Percentiles rank a stretch among this genome's conserved stretches.
Conservation (phyloP, 257 asterid species). For the Echium plantagineum region DNA sequence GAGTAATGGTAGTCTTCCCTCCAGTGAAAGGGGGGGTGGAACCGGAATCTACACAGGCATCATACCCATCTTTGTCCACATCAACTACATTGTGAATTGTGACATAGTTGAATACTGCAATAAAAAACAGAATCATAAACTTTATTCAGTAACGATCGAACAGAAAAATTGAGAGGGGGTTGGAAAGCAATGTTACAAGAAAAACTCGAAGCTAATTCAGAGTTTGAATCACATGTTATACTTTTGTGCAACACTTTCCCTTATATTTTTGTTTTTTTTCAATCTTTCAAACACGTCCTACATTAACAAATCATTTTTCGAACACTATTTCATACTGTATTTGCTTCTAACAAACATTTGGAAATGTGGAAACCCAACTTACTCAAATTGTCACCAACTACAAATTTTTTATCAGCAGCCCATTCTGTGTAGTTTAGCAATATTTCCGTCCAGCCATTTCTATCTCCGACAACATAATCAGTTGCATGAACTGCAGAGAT, state of each 20-base stretch:
- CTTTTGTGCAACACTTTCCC: no score
- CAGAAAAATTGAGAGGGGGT: no score
- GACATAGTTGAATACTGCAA: constrained; percentile 44
- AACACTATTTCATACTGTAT: no score
- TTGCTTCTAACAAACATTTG: not conserved
- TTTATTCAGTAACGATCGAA: no score
- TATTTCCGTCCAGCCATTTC: constrained; percentile 28
- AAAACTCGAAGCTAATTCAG: not conserved
- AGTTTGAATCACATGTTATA: no score
- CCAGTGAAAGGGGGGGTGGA: constrained; percentile 15
- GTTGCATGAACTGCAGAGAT: constrained; percentile 30
- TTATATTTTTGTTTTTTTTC: no score
- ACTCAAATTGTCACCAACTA: constrained; percentile 40
- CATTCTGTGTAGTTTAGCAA: constrained; percentile 24
- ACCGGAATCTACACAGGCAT: constrained; percentile 25
- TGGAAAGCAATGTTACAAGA: not conserved
- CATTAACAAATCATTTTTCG: no score
- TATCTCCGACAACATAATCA: constrained; percentile 40
- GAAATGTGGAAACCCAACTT: constrained; percentile 11
- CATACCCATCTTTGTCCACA: constrained; percentile 29
- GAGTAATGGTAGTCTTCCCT: constrained; percentile 35
- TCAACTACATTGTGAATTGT: constrained; percentile 33
- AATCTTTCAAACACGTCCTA: no score
- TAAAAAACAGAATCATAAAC: not conserved
- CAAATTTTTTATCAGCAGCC: constrained; percentile 34